Evolutionary conservation across 495 filamentous ascomycete genomes (phyloP), one percentile per base, ranked within the genome.

Genomic region (Lichina pygmaea): DNA sequence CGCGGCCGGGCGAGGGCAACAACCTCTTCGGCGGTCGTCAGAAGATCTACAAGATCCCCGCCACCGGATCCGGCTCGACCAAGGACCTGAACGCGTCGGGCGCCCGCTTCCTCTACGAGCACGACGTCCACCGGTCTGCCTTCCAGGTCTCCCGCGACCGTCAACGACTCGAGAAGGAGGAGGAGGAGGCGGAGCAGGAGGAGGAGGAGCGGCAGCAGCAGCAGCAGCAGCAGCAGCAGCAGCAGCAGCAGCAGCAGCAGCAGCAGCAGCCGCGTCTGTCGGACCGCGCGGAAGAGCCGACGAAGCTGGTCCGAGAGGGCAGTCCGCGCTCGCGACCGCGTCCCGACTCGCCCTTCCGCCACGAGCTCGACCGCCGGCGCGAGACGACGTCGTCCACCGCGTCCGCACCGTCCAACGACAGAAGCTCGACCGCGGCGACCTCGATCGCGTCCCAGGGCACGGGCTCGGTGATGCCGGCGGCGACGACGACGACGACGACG

Each of bases 11-110:
- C 2, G 89, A 95, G 59, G 83, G 86, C 15, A 97, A 95, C 60
- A 81, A 82, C 52, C 57, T 97, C 49, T 97, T 97, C 62, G 89
- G 89, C 45, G 89, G 91, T 8, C 73, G 89, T 32, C 89, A 97
- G 54, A 97, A 95, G 60, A 73, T 95, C 17, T 95, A 89, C 60
- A 89, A 84, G 52, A 83, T 97, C 43, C 71, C 83, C 0, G 67
- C 66, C 15, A 71, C 66, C 36, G 61, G 57, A 17, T 57, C 58
- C 33, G 59, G 56, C 15, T 59, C 65, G 2, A 60, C 57, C 0
- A 70, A 55, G 48, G 62, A 52, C 44, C 56, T 63, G 39, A 52
- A 55, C 36, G 62, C 63, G 32, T 59, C 61, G 13, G 61, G 66
- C 13, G 80, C 79, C 4, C 73, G 81, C 44, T 68, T 71, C 3